Evolutionary conservation across 305 asterid genomes (phyloP).

Genomic region (Coffea humblotiana): DNA sequence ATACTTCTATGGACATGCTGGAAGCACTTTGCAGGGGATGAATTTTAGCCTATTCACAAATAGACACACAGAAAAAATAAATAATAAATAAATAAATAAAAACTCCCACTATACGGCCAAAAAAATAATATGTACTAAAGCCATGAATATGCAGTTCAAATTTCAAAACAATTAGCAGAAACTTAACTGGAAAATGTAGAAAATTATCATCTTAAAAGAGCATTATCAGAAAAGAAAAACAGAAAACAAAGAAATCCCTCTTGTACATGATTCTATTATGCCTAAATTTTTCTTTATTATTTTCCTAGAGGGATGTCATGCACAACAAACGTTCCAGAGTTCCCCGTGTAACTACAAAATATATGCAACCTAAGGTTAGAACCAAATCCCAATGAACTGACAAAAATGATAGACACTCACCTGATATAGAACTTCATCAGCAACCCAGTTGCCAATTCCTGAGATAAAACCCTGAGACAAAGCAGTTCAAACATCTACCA

Average conservation of each 20-base stretch:
- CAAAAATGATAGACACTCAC: conserved; percentile 39
- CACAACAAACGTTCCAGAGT: not conserved
- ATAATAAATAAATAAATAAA: no score
- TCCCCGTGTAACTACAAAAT: conserved; percentile 2
- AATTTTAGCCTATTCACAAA: conserved; percentile 68
- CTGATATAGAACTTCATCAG: conserved; percentile 95
- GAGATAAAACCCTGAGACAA: conserved; percentile 71
- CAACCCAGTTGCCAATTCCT: conserved; percentile 99
- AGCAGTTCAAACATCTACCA: conserved; percentile 16
- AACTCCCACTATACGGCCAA: conserved; percentile 7
- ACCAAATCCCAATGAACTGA: conserved; percentile 9
- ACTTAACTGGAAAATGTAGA: not conserved
- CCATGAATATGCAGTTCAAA: not conserved
- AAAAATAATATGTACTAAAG: not conserved
- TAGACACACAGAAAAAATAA: not conserved
- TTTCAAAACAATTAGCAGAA: not conserved
- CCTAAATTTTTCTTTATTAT: not conserved
- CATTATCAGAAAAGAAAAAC: not conserved
- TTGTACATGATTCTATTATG: not conserved
- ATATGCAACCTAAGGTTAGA: not conserved
- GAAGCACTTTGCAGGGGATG: conserved; percentile 83
- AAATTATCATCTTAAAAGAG: not conserved
- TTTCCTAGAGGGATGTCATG: not conserved
- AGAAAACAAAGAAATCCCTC: not conserved
- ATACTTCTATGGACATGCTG: conserved; percentile 69